Conservation (phyloP, 2,329 filamentous ascomycete species). For the Exophiala bonariae region DNA sequence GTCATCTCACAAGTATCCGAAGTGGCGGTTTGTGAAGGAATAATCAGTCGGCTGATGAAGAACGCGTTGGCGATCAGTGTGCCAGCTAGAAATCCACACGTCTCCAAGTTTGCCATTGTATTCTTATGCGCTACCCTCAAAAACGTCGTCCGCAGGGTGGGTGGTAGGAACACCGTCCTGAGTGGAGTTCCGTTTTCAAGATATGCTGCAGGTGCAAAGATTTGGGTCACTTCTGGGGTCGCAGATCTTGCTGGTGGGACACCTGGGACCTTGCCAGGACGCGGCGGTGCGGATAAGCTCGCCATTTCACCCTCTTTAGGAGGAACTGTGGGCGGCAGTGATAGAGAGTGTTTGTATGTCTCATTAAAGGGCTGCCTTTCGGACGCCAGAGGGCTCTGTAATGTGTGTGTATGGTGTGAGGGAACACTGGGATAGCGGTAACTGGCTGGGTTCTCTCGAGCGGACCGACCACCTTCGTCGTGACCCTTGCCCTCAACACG, state of each 20-base stretch:
- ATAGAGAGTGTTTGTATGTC: too few relatives aligned
- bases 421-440: slow-evolving; percentile 48
- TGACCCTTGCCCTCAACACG: slow-evolving; percentile 21
- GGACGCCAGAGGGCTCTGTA: neutral
- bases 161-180: slow-evolving; percentile 83
- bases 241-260: slow-evolving; percentile 12
- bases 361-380: too few relatives aligned
- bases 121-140: slow-evolving; percentile 73
- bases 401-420: slow-evolving; percentile 12
- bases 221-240: slow-evolving; percentile 57
- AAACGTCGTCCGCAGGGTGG: slow-evolving; percentile 71
- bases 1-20: slow-evolving; percentile 93
- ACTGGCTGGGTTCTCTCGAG: slow-evolving; percentile 20
- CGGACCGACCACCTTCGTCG: slow-evolving; percentile 25
- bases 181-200: slow-evolving; percentile 87
- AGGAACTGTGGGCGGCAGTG: slow-evolving; percentile 19
- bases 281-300: slow-evolving; percentile 27
- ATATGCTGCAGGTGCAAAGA: slow-evolving; percentile 81
- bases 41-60: slow-evolving; percentile 83
- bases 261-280: slow-evolving; percentile 21
- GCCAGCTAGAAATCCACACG: slow-evolving; percentile 91
- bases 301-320: slow-evolving; percentile 16
- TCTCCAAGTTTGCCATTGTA: slow-evolving; percentile 81
- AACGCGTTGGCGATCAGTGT: slow-evolving; percentile 89
- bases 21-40: slow-evolving; percentile 87